phyloP scores from a whole-genome alignment of 225 moss, liverwort and hornwort genomes.

The Straminergon stramineum region DNA sequence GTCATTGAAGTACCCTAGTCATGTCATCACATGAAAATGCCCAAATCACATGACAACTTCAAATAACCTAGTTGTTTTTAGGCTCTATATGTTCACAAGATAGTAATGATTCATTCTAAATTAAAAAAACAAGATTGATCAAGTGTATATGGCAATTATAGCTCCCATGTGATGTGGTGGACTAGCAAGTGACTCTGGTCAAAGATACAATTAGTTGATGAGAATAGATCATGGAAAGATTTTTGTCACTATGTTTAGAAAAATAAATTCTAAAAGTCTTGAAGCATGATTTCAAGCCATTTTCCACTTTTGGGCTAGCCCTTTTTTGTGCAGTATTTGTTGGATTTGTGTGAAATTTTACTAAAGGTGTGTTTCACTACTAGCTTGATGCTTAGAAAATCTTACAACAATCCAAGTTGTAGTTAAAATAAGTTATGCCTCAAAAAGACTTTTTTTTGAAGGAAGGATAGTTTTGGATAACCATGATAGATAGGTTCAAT shows the following conservation, averaged over 20 bases:
- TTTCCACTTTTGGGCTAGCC: accelerated
- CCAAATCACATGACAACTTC: too few relatives aligned
- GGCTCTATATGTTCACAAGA: too few relatives aligned
- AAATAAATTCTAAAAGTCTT: background rate
- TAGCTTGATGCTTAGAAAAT: background rate
- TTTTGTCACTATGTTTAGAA: too few relatives aligned
- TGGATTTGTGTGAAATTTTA: background rate
- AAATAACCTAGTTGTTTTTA: too few relatives aligned
- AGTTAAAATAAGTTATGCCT: background rate
- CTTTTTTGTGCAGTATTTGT: accelerated
- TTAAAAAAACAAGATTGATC: too few relatives aligned
- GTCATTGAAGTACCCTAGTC: too few relatives aligned
- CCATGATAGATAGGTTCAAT: background rate
- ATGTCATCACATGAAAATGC: too few relatives aligned
- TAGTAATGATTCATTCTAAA: too few relatives aligned
- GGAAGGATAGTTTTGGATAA: accelerated
- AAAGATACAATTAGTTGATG: too few relatives aligned
- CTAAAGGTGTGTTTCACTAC: accelerated
- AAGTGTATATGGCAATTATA: too few relatives aligned
- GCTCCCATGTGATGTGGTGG: too few relatives aligned
- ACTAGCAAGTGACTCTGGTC: too few relatives aligned
- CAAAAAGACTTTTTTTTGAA: background rate
- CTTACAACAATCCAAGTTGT: accelerated
- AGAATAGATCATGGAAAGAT: background rate
- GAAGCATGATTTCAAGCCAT: accelerated